phyloP scores from a whole-genome alignment of 768 basidiomycete species.

The Termitomyces eurrhizus region DNA sequence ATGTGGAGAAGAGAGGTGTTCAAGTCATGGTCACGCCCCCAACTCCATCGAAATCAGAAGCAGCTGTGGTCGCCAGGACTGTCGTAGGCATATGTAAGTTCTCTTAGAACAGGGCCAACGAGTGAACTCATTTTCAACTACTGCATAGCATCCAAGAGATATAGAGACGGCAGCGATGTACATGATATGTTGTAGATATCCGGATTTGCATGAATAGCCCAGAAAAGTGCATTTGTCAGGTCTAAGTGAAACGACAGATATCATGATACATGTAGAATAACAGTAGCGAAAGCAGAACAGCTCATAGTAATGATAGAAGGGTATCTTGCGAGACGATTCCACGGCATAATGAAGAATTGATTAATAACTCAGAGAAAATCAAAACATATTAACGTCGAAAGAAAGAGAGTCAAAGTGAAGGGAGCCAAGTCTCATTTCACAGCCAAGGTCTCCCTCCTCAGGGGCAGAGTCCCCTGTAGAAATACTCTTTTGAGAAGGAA shows the following conservation, averaged over 20 bases:
- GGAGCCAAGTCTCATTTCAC: constrained; percentile 70
- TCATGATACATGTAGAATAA: not conserved
- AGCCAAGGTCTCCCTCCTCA: constrained; percentile 36
- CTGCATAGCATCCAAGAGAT: not conserved
- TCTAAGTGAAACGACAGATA: not conserved
- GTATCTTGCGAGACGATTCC: not conserved
- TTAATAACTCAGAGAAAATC: not conserved
- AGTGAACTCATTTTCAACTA: too few relatives aligned
- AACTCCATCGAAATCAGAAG: constrained; percentile 23
- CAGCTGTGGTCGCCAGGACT: not conserved
- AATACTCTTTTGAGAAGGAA: not conserved
- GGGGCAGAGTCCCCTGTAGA: not conserved
- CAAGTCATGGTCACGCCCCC: constrained; percentile 30
- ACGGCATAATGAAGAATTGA: not conserved
- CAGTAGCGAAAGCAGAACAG: not conserved
- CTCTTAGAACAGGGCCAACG: not conserved
- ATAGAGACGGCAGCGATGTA: constrained; percentile 4
- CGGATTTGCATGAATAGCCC: not conserved
- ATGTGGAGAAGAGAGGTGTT: constrained; percentile 17
- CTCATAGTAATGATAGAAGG: not conserved
- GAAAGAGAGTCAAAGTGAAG: constrained; percentile 70
- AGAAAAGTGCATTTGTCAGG: not conserved
- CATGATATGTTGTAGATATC: constrained; percentile 9
- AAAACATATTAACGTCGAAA: constrained; percentile 60
- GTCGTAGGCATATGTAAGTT: too few relatives aligned